phyloP scores from a whole-genome alignment of 1,284 basidiomycete genomes.

The Puccinia coronata region DNA sequence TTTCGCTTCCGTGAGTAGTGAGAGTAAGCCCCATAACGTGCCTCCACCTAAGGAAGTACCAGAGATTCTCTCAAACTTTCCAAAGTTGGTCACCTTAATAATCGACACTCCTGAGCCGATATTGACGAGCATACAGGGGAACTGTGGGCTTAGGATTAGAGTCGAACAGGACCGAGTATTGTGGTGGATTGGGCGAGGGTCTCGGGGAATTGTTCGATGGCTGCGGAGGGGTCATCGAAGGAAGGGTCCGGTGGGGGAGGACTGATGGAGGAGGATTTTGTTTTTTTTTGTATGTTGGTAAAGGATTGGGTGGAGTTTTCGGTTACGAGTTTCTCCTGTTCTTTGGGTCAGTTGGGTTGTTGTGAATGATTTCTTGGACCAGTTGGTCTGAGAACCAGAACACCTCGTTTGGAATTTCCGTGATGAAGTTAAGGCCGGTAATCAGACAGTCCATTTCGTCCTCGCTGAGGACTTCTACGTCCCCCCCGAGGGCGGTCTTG shows the following conservation, averaged over 20 bases:
- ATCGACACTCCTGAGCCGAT: conserved; percentile 97
- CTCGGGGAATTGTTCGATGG: conserved; percentile 68
- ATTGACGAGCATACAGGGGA: conserved; percentile 95
- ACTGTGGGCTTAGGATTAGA: conserved; percentile 70
- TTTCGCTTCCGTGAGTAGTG: conserved; percentile 90
- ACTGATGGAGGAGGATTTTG: background rate
- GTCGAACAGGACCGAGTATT: conserved; percentile 83
- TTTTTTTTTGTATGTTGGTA: too few relatives aligned
- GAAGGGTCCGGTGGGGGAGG: conserved; percentile 45
- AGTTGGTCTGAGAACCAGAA: conserved; percentile 99
- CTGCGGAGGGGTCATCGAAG: conserved; percentile 10
- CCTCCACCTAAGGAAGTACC: conserved; percentile 98
- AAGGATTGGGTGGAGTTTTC: too few relatives aligned
- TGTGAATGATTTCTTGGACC: conserved; percentile 79
- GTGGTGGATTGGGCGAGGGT: conserved; percentile 87
- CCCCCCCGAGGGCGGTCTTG: conserved; percentile 73
- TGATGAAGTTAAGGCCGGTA: conserved; percentile 93
- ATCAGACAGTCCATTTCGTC: conserved; percentile 99
- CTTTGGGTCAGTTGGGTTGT: conserved; percentile 54
- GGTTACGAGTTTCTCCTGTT: conserved; percentile 8
- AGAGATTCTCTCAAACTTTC: conserved; percentile 91
- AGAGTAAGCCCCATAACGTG: conserved; percentile 96
- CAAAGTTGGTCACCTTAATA: conserved; percentile 94
- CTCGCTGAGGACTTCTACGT: conserved; percentile 72
- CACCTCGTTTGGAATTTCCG: conserved; percentile 93